Conservation (phyloP, 805 yeast species). For the Candida vaughaniae region DNA sequence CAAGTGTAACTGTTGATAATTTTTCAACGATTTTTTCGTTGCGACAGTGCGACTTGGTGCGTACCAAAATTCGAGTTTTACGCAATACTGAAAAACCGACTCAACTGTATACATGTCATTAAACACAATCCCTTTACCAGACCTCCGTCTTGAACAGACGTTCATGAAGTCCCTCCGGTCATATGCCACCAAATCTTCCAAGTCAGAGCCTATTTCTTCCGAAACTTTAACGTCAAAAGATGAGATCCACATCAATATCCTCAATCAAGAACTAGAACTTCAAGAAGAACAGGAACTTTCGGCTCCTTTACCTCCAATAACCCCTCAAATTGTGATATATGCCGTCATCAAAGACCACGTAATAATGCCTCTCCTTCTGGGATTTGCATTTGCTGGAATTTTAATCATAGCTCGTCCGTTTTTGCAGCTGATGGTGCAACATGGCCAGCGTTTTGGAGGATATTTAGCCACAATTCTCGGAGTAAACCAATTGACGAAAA, state of each 20-base stretch:
- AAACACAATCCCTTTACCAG: constrained; percentile 44
- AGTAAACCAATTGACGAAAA: background rate
- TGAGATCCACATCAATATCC: constrained; percentile 17
- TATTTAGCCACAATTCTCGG: constrained; percentile 11
- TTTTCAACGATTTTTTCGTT: too few species aligned
- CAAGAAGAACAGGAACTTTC: constrained; percentile 13
- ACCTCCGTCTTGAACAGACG: constrained; percentile 64
- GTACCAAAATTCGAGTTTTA: too few species aligned
- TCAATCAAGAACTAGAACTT: constrained; percentile 18
- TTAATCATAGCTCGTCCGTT: constrained; percentile 39
- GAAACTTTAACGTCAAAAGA: constrained; percentile 11
- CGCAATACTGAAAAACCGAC: too few species aligned
- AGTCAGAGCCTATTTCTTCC: constrained; percentile 10
- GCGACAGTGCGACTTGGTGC: too few species aligned
- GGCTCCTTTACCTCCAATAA: constrained; percentile 41
- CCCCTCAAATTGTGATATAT: constrained; percentile 45
- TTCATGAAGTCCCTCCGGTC: constrained; percentile 39
- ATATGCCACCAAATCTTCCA: constrained; percentile 22
- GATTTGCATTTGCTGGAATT: constrained; percentile 45
- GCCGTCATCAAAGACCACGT: constrained; percentile 53
- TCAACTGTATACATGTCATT: too few species aligned
- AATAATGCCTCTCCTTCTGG: constrained; percentile 54
- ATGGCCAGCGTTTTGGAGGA: constrained; percentile 29
- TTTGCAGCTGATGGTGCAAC: constrained; percentile 20
- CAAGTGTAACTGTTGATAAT: too few species aligned